Evolutionary conservation across 2,329 filamentous ascomycete genomes (phyloP).

Genomic region (Bipolaris cookei): DNA sequence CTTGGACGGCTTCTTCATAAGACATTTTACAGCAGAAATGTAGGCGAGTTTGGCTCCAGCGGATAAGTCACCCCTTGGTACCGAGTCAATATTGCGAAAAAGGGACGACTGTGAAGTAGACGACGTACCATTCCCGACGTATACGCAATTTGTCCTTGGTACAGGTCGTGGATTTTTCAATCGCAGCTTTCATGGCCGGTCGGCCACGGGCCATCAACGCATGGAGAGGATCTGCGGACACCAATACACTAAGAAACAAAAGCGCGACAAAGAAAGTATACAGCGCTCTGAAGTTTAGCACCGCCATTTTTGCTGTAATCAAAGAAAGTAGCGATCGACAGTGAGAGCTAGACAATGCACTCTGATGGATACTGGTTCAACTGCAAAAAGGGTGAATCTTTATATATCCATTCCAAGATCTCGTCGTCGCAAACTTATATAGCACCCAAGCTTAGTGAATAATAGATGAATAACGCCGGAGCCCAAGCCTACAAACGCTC

Average conservation of each 20-base stretch:
- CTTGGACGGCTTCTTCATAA: conserved; percentile 36
- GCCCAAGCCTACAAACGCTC: no score
- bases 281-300: conserved; percentile 24
- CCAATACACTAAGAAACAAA: conserved; percentile 29
- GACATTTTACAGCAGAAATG: conserved; percentile 47
- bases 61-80: conserved; percentile 37
- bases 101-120: not conserved
- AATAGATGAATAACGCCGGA: no score
- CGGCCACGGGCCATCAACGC: conserved; percentile 39
- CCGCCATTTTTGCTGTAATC: conserved; percentile 23
- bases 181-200: conserved; percentile 33
- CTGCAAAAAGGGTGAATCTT: no score
- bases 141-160: conserved; percentile 42
- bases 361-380: no score
- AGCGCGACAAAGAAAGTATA: conserved; percentile 31
- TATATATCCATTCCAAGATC: no score
- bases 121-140: conserved; percentile 38
- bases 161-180: conserved; percentile 39
- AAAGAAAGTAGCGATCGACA: not conserved
- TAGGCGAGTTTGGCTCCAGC: conserved; percentile 44
- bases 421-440: no score
- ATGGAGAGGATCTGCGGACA: conserved; percentile 34
- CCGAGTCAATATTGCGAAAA: not conserved
- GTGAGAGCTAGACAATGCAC: no score
- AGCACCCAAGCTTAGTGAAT: no score